Base-by-base conservation (phyloP, 306 rosid genomes). In the Casuarina glauca region DNA sequence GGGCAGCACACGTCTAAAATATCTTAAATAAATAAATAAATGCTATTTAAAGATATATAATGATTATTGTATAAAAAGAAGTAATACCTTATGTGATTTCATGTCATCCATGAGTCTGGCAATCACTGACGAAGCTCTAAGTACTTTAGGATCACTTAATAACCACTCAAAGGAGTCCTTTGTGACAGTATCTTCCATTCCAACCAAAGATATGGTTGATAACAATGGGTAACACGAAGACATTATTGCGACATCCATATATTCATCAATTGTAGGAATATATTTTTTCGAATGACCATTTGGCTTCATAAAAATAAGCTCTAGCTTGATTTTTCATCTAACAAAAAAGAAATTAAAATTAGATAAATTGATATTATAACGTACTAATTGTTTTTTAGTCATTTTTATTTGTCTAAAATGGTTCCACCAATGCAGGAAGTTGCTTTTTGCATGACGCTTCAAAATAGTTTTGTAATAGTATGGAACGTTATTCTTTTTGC, bases 141-240 rank as follows among this genome's bases (percentile, higher is more conserved):
- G 6, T 4, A 84, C 80, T 35, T n/a, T 78, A 4, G 93, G 86
- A 38, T 58, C 5, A 6, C 51, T 76, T 2, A 12, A 76, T 36
- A 54, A 42, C 90, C 93, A 89, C 38, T 84, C 83, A 46, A 82
- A 64, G n/a, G 79, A 26, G 1, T 86, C 77, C 60, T 84, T 67
- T 6, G 80, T 71, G 48, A 85, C 71, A 32, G 15, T 19, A 3
- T 79, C 49, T 32, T 67, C 80, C 38, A 26, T 26, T 26, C 32
- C 32, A 26, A 26, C 32, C 32, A 26, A 26, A 26, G 32, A 26
- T 26, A 26, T 4, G 2, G 60, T 2, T 3, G 17, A 16, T 44
- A 81, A 38, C 17, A 72, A 2, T 4, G 46, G 63, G 16, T 3
- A 38, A 26, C 69, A 9, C 4, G 80, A 35, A 9, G 77, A 17